phyloP scores from a whole-genome alignment of 164 flowering plant genomes.

The Echeveria elegans region DNA sequence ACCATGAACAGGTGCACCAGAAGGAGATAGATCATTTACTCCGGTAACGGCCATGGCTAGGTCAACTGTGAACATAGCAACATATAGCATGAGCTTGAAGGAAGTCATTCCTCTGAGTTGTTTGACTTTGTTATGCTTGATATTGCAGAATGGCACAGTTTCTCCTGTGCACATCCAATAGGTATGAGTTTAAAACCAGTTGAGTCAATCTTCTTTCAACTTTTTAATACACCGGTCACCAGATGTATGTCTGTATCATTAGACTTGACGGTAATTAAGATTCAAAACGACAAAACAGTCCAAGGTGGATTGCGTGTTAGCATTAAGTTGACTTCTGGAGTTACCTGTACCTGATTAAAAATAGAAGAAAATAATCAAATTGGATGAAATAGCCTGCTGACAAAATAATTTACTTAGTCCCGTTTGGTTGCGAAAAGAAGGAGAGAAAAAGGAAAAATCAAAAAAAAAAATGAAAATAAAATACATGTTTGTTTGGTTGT shows the following conservation, averaged over 20 bases:
- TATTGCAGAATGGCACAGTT: background rate
- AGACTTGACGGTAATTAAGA: background rate
- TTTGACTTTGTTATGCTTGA: conserved; percentile 1
- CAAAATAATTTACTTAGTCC: no score
- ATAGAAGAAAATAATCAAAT: no score
- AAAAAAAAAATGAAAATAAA: no score
- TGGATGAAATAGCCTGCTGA: no score
- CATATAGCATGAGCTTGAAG: conserved; percentile 11
- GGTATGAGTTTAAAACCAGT: background rate
- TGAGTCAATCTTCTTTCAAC: background rate
- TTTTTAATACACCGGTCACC: background rate
- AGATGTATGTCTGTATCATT: background rate
- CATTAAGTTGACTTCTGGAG: no score
- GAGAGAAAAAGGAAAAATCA: no score
- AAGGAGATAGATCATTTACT: background rate
- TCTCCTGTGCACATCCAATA: background rate
- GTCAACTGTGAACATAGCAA: conserved; percentile 18
- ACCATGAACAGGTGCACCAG: background rate
- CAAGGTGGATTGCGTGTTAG: background rate
- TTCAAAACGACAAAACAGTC: background rate
- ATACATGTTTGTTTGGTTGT: no score
- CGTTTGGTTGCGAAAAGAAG: no score
- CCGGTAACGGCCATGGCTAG: conserved; percentile 16
- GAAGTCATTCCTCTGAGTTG: conserved; percentile 16
- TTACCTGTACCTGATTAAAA: no score